Base-by-base conservation (phyloP, 2,329 filamentous ascomycete genomes). In the Stachybotrys elegans region DNA sequence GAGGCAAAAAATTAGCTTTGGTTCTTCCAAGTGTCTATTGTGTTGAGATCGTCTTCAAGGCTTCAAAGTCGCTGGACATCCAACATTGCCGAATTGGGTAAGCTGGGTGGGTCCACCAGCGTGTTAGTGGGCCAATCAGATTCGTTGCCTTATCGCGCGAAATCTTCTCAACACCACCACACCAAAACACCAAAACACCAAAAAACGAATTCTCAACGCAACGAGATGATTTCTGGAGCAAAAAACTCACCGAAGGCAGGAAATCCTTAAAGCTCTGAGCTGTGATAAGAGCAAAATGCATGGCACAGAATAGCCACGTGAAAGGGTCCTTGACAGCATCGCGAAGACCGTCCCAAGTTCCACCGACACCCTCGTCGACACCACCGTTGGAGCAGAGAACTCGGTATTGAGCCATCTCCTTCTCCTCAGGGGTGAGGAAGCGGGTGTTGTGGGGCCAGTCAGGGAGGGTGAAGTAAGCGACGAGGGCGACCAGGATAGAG, bases 221-320 rank as follows among this genome's bases (percentile, higher is more conserved):
- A n/a, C n/a, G n/a, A n/a, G n/a, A n/a, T n/a, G n/a, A n/a, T n/a
- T n/a, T n/a, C n/a, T n/a, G n/a, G n/a, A n/a, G n/a, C n/a, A n/a
- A 12, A 2, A 22, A 6, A 43, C 50, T 46, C 47, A 54, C 53
- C 46, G 68, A 69, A 11, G 67, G 68, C 48, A 65, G 57, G 56
- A 68, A 70, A 45, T 62, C 62, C 44, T 66, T 66, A 49, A 64
- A 65, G 4, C 63, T 58, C 50, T 50, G 53, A 6, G 67, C 66
- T 2, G 69, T 60, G 11, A 71, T 65, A 42, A 71, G 69, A 21
- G 68, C 66, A 7, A 66, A 67, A 43, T 68, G 66, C 57, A 68
- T 66, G 14, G 55, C 42, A 40, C 57, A 62, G 53, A 67, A 67
- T 48, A 58, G 54, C 63, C 63, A 67, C 6, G 61, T 67, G 46